Evolutionary conservation across 1,139 yeast genomes (phyloP), one percentile per base, ranked within the genome.

Genomic region (Taphrina communis): DNA sequence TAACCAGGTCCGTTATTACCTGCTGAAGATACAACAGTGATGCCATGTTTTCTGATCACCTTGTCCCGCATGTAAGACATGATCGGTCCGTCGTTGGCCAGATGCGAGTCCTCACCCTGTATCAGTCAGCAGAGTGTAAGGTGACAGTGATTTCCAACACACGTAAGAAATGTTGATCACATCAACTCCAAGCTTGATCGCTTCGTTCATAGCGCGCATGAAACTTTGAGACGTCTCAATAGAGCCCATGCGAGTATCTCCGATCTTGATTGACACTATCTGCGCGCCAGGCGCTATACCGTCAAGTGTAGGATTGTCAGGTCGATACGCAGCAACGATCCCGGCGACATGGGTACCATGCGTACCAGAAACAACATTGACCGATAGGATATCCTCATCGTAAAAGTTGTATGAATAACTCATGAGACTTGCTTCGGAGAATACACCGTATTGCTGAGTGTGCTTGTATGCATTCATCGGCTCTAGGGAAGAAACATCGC

Each of bases 261-360:
- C 72, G n/a, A 70, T 70, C 44, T 69, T 70, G 44, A 70, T 66
- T n/a, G 72, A 70, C 41, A 70, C 60, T n/a, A 70, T 21, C 51
- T 69, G 72, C 17, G 69, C 70, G 19, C 72, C 72, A 4, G 72
- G 72, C 4, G 72, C 72, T 2, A 68, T 52, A 8, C 72, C 72
- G 48, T 70, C 59, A 6, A 69, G 61, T 21, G 58, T 56, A 11
- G 71, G 62, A 8, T 60, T 50, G 14, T 69, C 65, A 6, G 65
- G 66, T 39, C 56, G 69, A 39, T 70, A 44, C 1, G 72, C 72
- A 2, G 69, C 72, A 11, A 69, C 60, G 48, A 70, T 70, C 31
- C 71, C 70, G 9, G 71, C 70, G 14, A 70, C 72, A 31, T 70
- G 72, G 8, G 72, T 70, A 6, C 72, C 72, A 42, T 70, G 72